Evolutionary conservation across 1,284 basidiomycete species (phyloP).

Genomic region (Kwoniella shivajii): DNA sequence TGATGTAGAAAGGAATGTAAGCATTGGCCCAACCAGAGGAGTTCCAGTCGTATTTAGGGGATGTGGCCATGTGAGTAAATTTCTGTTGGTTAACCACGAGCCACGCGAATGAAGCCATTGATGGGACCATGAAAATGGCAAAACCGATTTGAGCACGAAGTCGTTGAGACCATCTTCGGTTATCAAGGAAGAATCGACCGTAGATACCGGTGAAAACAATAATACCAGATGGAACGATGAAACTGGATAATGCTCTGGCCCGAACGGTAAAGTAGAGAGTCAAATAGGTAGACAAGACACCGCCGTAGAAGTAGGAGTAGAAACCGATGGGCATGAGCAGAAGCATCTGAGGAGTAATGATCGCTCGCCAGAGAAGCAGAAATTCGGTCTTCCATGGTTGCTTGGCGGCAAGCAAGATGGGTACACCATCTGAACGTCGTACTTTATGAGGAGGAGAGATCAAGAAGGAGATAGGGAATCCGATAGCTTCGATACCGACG

Average conservation of each 20-base stretch:
- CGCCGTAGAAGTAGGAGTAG: constrained; percentile 34
- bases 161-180: constrained; percentile 11
- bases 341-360: constrained; percentile 12
- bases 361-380: constrained; percentile 11
- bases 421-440: constrained; percentile 32
- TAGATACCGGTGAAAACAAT: constrained; percentile 11
- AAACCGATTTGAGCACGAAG: constrained; percentile 12
- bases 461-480: constrained; percentile 19
- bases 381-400: constrained; percentile 27
- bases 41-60: constrained; percentile 29
- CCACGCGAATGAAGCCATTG: constrained; percentile 27
- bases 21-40: constrained; percentile 24
- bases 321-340: constrained; percentile 27
- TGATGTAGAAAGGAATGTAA: constrained; percentile 27
- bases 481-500: constrained; percentile 35
- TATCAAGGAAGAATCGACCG: constrained; percentile 15
- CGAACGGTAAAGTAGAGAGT: constrained; percentile 37
- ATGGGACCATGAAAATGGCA: constrained; percentile 15
- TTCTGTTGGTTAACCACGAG: constrained; percentile 14
- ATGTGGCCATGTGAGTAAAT: constrained; percentile 3
- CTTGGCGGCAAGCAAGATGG: constrained; percentile 24
- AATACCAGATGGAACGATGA: constrained; percentile 18
- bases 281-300: constrained; percentile 32
- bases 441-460: constrained; percentile 37
- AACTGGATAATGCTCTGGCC: constrained; percentile 30